Base-by-base conservation (phyloP, 352 stramenopile species). In the Phytophthora sansomeana region DNA sequence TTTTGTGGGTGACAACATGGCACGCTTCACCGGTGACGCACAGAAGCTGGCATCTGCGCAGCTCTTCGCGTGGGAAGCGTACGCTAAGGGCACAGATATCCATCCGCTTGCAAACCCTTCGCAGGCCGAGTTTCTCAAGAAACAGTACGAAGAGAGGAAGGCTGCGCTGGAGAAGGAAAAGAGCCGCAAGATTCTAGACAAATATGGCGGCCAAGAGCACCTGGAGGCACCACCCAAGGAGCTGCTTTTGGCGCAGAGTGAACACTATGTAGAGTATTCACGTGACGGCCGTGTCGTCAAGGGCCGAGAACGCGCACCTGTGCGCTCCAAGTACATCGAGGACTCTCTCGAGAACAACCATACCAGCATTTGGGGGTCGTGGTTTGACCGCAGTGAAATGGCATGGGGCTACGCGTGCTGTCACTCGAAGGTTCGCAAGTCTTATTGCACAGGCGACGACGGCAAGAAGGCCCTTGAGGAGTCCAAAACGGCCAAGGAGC, bases 371-470 rank as follows among this genome's bases (percentile, higher is more conserved):
- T 99, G 97, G 97, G 98, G 98, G 19, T 98, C 91, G 29, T 99
- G 96, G 78, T 99, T 98, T 80, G 97, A 99, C 72, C 85, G 85
- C 7, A 82, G 82, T 11, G 92, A 94, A 16, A 96, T 93, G 72
- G 64, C 77, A n/a, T 99, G 98, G 98, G 98, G 98, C 4, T 99
- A 99, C 78, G 87, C 79, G 16, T 99, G 97, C 75, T 98, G 98
- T 77, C 97, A 99, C 73, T 98, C 92, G 1, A 94, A 93, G 48
- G 85, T 98, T 7, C 86, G 86, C 64, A 98, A 97, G 59, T 98
- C 92, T 0, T 99, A 99, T 65, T 99, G 96, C 67, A 99, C 96
- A 5, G 97, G 97, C 26, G 83, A 90, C 17, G 96, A 96, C 58
- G 97, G 97, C 41, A 97, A 97, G 65, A 83, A 81, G 21, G 94